Base-by-base conservation (phyloP, 805 yeast species). In the Suhomyces xylopsoci region DNA sequence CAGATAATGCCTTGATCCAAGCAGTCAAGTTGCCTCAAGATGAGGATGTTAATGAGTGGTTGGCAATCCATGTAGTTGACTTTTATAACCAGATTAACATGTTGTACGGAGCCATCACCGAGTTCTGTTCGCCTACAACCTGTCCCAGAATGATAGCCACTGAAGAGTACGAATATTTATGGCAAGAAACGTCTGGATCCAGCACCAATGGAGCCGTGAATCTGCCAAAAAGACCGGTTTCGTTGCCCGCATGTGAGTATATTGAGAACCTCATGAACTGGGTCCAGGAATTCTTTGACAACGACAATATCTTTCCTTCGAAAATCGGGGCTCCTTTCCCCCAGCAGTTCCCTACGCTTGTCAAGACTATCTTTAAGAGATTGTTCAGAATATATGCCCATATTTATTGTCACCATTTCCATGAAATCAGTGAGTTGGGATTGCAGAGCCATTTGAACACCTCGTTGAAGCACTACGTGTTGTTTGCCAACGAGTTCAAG, bases 91-190 rank as follows among this genome's bases (percentile, higher is more conserved):
- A 93, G 67, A 86, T 93, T 59, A 93, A 93, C 70, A 94, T 93
- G 99, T 76, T 93, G 7, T 93, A 94, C 62, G 97, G 97, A 8
- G 84, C 97, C 3, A 88, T 94, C 58, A 93, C 98, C 1, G 97
- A 91, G 71, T 92, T 94, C 64, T 94, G 99, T 68, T 90, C 97
- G 0, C 97, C 98, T 2, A 69, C 75, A n/a, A 81, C 96, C 2
- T 94, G 99, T 67, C 98, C 99, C 2, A 76, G 94, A 53, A 94
- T 94, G 99, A 92, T 89, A 52, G 99, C 99, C 19, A 93, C 98
- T 0, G 94, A 87, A 55, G 97, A 92, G 73, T 93, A 91, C 66
- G 99, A 94, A 69, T 94, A 94, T 65, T 78, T 94, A 54, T 94
- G 99, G 99, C 97, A 93, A 67, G 96, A 92, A 62, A 78, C 88